Conservation (phyloP, 305 asterid genomes). For the Salvia sclarea region DNA sequence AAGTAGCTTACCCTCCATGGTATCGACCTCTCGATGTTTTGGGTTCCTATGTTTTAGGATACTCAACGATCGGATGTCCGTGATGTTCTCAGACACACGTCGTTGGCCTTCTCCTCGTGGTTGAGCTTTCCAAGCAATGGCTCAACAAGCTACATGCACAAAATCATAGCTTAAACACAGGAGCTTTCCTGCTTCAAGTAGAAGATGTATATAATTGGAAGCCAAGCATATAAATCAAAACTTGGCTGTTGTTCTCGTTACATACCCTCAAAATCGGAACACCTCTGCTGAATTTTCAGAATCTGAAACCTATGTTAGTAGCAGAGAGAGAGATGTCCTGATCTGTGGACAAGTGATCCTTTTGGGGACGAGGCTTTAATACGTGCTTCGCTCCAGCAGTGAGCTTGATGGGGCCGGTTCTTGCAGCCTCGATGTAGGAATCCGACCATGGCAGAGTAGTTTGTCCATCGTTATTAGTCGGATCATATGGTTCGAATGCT, state of each 20-base stretch:
- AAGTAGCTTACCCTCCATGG: constrained; percentile 6
- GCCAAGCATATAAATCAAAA: not conserved
- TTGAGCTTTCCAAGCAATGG: constrained; percentile 19
- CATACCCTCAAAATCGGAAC: constrained; percentile 39
- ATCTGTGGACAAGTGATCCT: constrained; percentile 37
- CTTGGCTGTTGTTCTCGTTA: constrained; percentile 5
- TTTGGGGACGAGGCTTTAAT: constrained; percentile 43
- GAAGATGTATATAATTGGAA: constrained; percentile 19
- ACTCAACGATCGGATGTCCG: not conserved
- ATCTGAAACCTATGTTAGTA: constrained; percentile 30
- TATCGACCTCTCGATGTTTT: not conserved
- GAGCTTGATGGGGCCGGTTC: constrained; percentile 46
- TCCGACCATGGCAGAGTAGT: constrained; percentile 25
- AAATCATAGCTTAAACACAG: constrained; percentile 19
- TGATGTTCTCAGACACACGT: not conserved
- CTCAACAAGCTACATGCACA: constrained; percentile 22
- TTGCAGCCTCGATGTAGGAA: constrained; percentile 30
- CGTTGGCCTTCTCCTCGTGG: not conserved
- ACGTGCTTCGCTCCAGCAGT: constrained; percentile 51
- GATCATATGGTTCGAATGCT: constrained; percentile 24
- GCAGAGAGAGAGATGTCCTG: constrained; percentile 36
- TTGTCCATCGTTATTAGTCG: constrained; percentile 21
- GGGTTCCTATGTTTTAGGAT: not conserved
- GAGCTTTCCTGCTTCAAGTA: constrained; percentile 37
- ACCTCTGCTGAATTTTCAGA: constrained; percentile 40